A percentile compares a stretch with the other conserved stretches of the same genome.
These are phyloP conservation scores for Microbotryum silenes-acaulis DNA, from an alignment of 1,284 basidiomycete species.

Conservation along the genomic window DNA sequence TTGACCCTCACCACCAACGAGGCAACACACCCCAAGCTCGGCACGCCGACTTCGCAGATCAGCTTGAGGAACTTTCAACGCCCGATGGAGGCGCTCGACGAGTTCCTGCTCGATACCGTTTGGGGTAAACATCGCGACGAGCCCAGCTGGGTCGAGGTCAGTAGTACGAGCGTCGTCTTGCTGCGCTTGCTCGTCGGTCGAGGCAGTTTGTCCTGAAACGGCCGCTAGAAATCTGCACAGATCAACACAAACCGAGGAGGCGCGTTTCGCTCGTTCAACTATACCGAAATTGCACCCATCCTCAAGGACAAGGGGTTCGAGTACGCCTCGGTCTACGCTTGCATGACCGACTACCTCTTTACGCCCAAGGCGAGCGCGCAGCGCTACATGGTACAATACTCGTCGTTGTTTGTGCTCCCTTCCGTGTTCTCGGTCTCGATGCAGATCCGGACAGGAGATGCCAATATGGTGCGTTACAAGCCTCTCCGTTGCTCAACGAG, in stretches of 20 bases:
- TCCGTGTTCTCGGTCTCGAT: slow-evolving; percentile 19
- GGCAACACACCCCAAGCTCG: no score
- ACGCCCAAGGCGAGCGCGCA: slow-evolving; percentile 19
- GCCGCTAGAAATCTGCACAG: slow-evolving; percentile 1
- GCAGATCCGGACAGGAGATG: slow-evolving; percentile 24
- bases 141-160: no score
- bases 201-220: no score
- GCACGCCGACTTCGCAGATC: no score
- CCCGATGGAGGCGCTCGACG: no score
- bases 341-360: slow-evolving; percentile 26
- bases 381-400: slow-evolving; percentile 21
- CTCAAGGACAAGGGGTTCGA: slow-evolving; percentile 12
- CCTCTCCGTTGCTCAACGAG: no score
- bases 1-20: no score
- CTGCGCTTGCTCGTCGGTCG: no score
- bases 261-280: slow-evolving; percentile 20
- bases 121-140: no score
- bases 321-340: slow-evolving; percentile 13
- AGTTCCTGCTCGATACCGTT: no score
- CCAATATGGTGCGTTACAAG: slow-evolving; percentile 8
- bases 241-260: slow-evolving; percentile 26
- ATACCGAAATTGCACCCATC: slow-evolving; percentile 19
- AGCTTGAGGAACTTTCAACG: no score
- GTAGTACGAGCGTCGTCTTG: no score
- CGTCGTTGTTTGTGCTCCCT: slow-evolving; percentile 13